Percentiles rank a stretch among this genome's conserved stretches.
These are phyloP conservation scores for Blastobotrys arbuscula DNA, from an alignment of 1,139 yeast genomes.

Conservation along the genomic window DNA sequence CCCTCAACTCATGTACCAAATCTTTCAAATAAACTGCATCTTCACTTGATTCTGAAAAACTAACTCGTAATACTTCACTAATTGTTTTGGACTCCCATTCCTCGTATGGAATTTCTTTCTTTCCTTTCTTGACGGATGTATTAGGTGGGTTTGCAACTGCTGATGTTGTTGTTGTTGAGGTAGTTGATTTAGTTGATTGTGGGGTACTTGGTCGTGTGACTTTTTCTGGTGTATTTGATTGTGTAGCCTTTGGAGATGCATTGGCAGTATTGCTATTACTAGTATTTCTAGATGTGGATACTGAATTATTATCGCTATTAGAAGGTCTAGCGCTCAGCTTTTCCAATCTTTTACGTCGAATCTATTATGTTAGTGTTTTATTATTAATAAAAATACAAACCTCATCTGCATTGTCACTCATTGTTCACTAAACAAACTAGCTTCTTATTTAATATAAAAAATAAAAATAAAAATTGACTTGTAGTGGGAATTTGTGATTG, in stretches of 20 bases:
- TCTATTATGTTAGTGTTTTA: conserved; percentile 20
- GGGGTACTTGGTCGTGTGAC: not conserved
- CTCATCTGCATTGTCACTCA: conserved; percentile 21
- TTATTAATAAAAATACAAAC: conserved; percentile 14
- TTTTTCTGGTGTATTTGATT: not conserved
- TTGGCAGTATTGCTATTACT: not conserved
- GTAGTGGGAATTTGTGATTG: not conserved
- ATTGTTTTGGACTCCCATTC: conserved; percentile 23
- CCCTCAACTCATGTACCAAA: conserved; percentile 18
- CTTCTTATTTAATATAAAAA: too few relatives aligned
- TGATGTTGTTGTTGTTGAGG: not conserved
- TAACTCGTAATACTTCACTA: conserved; percentile 20
- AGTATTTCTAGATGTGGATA: too few relatives aligned
- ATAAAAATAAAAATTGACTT: not conserved
- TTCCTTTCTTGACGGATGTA: conserved; percentile 1
- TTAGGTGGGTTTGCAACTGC: conserved; percentile 4
- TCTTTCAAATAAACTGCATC: conserved; percentile 13
- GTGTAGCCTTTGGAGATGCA: not conserved
- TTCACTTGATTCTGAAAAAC: conserved; percentile 17
- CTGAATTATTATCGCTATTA: not conserved
- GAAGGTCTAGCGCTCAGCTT: not conserved
- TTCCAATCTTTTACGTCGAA: conserved; percentile 27
- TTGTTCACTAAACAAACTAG: not conserved
- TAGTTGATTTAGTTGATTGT: not conserved
- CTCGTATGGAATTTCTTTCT: conserved; percentile 12